Base-by-base conservation (phyloP, 495 filamentous ascomycete genomes). In the Hypoxylon cercidicola region DNA sequence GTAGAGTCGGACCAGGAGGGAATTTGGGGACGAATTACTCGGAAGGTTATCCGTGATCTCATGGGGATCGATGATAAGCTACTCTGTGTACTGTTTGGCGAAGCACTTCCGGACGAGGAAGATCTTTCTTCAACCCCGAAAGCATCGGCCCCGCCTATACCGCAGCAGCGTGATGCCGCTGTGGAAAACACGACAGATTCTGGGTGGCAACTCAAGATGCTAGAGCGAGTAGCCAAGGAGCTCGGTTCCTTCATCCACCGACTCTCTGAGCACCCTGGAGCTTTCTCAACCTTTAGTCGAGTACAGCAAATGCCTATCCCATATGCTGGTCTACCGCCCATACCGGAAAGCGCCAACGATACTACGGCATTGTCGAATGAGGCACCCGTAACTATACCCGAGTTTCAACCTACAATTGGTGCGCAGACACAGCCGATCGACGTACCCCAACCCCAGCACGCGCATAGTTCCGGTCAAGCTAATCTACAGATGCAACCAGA, bases 31-130 rank as follows among this genome's bases (percentile, higher is more conserved):
- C 84, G 88, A 3, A 86, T 97, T 43, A 96, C 94, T 3, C 86
- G 91, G 49, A 89, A 89, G 68, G 89, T 97, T 15, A 93, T 99
- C 45, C 85, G 86, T 19, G 93, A 97, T 73, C 76, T 99, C 40
- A 89, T 99, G 72, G 93, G 96, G 2, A 92, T 98, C 50, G 93
- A 98, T 62, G 93, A 97, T 60, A 82, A 84, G 34, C 77, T 94
- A 28, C 85, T 98, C 5, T 89, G 89, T 1, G 86, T 97, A 20
- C 86, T 98, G 4, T 92, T 97, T 58, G 95, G 95, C 2, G 95
- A 97, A 76, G 80, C 85, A 10, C 77, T 98, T 25, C 88, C 90
- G 8, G 80, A 82, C 25, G 87, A 89, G 20, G 74, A 77, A 62
- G 74, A 79, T 40, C 60, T 79, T 7, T 79, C 78, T 11, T 78